Base-by-base conservation (phyloP, 2,329 filamentous ascomycete genomes). In the Diplodia seriata region DNA sequence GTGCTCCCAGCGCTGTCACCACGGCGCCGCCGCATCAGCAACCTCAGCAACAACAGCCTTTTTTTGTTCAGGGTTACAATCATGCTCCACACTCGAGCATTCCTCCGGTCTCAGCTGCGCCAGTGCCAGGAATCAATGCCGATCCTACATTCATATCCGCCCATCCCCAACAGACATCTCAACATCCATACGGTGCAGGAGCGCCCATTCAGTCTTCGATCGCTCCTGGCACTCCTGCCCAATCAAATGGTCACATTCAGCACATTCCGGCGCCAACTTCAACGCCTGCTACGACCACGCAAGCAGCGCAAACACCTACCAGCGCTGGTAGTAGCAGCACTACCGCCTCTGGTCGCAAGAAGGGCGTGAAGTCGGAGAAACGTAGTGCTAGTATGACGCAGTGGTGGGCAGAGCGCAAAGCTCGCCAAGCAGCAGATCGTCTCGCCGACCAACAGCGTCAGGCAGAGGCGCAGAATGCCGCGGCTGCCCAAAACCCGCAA, bases 391-490 rank as follows among this genome's bases (percentile, higher is more conserved):
- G 77, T 12, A 82, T 82, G 80, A 81, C 79, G 1, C 76, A 78
- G n/a, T 82, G 80, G 80, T 82, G 80, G 80, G 80, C 80, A 2
- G 78, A 80, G 68, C 76, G 80, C 8, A 82, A 82, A 69, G 78
- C 77, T 1, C 74, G 76, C 29, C 65, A 64, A 49, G 68, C 68
- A 9, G 74, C 76, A 66, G 73, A 75, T 26, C 76, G 78, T 63
- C 70, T 74, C 20, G 76, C 62, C 11, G 68, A 70, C n/a, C 55
- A 67, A 36, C 66, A 67, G 12, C 66, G 56, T 11, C 66, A 67
- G 29, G 64, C 54, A 14, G 64, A 57, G 12, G 43, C 59, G 7
- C 67, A 65, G 18, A 65, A 49, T 29, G 50, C 50, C 14, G 36
- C 67, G 9, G 51, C 53, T 20, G 36, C 57, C 8, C 67, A 49